These are phyloP conservation scores for Diplodia sapinea DNA, from an alignment of 2,329 filamentous ascomycete genomes.

Conservation along the genomic window DNA sequence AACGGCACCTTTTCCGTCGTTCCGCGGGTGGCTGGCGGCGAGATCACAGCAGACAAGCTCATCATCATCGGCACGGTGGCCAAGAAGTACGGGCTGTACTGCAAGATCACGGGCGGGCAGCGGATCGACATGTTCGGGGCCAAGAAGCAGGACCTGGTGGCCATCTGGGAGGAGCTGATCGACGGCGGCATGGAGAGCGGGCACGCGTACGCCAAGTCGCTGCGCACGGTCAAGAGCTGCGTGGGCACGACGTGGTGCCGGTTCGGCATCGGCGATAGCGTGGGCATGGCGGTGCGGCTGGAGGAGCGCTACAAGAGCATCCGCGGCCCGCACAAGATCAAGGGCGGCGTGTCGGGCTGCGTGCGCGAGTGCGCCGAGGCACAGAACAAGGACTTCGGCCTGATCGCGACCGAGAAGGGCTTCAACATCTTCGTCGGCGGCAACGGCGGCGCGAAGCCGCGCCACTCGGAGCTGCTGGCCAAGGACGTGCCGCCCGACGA, in stretches of 20 bases:
- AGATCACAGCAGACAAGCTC: slow-evolving; percentile 86
- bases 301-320: slow-evolving; percentile 94
- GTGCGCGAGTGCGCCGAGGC: slow-evolving; percentile 93
- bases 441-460: slow-evolving; percentile 85
- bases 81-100: slow-evolving; percentile 83
- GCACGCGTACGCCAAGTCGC: slow-evolving; percentile 87
- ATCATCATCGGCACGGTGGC: slow-evolving; percentile 84
- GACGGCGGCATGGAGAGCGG: slow-evolving; percentile 88
- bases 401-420: slow-evolving; percentile 90
- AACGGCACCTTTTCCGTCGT: slow-evolving; percentile 91
- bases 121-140: slow-evolving; percentile 94
- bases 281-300: slow-evolving; percentile 85
- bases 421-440: slow-evolving; percentile 93
- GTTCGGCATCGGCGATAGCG: slow-evolving; percentile 86
- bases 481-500: slow-evolving; percentile 85
- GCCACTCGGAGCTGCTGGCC: slow-evolving; percentile 80
- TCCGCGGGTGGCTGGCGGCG: slow-evolving; percentile 80
- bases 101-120: slow-evolving; percentile 90
- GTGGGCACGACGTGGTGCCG: slow-evolving; percentile 92
- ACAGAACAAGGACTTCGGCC: slow-evolving; percentile 90
- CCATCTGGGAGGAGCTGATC: slow-evolving; percentile 81
- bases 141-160: slow-evolving; percentile 80
- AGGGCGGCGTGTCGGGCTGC: slow-evolving; percentile 87
- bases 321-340: slow-evolving; percentile 87
- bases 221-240: slow-evolving; percentile 89